Conservation (phyloP, 2,329 filamentous ascomycete genomes). For the Fusarium nygamai region DNA sequence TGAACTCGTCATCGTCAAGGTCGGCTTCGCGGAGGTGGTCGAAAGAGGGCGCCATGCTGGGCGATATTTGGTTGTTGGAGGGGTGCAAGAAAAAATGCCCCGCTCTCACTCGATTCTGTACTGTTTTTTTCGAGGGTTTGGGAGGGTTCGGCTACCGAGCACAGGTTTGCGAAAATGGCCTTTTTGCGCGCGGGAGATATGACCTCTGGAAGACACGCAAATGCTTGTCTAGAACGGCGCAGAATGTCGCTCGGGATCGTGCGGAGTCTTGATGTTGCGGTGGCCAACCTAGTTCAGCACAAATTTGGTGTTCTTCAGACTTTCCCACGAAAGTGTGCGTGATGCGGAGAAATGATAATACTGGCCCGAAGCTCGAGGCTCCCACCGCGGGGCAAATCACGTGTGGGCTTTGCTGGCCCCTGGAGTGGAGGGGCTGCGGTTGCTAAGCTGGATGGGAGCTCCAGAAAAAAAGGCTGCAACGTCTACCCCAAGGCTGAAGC, state of each 20-base stretch:
- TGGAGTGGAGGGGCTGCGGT: constrained; percentile 42
- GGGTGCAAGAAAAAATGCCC: constrained; percentile 51
- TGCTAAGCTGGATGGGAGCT: constrained; percentile 44
- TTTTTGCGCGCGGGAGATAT: constrained; percentile 36
- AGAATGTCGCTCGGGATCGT: constrained; percentile 40
- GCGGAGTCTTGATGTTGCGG: constrained; percentile 43
- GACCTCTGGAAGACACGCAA: constrained; percentile 34
- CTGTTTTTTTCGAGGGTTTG: constrained; percentile 32
- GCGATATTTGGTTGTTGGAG: constrained; percentile 46
- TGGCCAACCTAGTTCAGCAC: constrained; percentile 43
- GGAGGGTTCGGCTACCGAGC: constrained; percentile 30
- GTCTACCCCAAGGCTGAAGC: constrained; percentile 45
- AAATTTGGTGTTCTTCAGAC: constrained; percentile 53
- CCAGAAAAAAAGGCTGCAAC: constrained; percentile 45
- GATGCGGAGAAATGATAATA: constrained; percentile 53
- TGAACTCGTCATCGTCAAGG: constrained; percentile 84
- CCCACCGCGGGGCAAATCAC: constrained; percentile 54
- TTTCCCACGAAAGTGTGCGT: constrained; percentile 53
- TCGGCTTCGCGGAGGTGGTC: constrained; percentile 92
- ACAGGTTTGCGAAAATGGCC: constrained; percentile 27
- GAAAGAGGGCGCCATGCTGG: constrained; percentile 89
- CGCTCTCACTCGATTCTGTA: constrained; percentile 45
- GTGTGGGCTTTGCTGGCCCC: constrained; percentile 40
- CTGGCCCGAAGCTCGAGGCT: constrained; percentile 43
- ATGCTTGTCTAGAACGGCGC: constrained; percentile 36